Base-by-base conservation (phyloP, 139 green algal species). In the Ettlia oleoabundans region DNA sequence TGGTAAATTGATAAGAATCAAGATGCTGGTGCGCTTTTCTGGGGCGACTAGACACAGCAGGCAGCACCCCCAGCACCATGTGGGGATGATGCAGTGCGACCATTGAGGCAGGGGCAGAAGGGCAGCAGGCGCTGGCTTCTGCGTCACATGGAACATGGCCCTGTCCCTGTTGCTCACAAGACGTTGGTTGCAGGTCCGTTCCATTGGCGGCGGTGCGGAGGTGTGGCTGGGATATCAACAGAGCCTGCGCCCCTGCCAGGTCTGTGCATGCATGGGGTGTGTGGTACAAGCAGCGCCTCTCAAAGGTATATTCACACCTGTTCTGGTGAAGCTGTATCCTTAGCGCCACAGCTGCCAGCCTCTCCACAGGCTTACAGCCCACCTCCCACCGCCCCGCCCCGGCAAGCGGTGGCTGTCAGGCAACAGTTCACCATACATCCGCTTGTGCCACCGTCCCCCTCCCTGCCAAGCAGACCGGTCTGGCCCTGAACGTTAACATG, bases 141-240 rank as follows among this genome's bases (percentile, higher is more conserved):
- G n/a, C n/a, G n/a, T n/a, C n/a, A n/a, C n/a, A n/a, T n/a, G n/a
- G n/a, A n/a, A n/a, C n/a, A n/a, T n/a, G n/a, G n/a, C n/a, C n/a
- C n/a, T n/a, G n/a, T n/a, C n/a, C n/a, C n/a, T n/a, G n/a, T n/a
- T n/a, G n/a, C n/a, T n/a, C n/a, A n/a, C n/a, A n/a, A n/a, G n/a
- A n/a, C n/a, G 18, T 9, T n/a, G 55, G 15, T 15, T 65, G 10
- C 35, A 79, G 72, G 72, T 79, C n/a, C 41, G 72, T 41, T 73
- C 74, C 43, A 78, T 91, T 28, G 88, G 88, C 28, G 72, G 69
- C 37, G 85, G 85, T 40, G 86, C 82, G 24, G 87, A 90, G 87
- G 86, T 87, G 41, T 93, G 86, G 88, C 80, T 93, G 76, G 90
- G 90, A 42, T 93, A 93, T 83, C 75, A 89, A 71, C 88, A 92